Evolutionary conservation across 768 basidiomycete species (phyloP), one percentile per base, ranked within the genome.

Genomic region (Pluteus cervinus): DNA sequence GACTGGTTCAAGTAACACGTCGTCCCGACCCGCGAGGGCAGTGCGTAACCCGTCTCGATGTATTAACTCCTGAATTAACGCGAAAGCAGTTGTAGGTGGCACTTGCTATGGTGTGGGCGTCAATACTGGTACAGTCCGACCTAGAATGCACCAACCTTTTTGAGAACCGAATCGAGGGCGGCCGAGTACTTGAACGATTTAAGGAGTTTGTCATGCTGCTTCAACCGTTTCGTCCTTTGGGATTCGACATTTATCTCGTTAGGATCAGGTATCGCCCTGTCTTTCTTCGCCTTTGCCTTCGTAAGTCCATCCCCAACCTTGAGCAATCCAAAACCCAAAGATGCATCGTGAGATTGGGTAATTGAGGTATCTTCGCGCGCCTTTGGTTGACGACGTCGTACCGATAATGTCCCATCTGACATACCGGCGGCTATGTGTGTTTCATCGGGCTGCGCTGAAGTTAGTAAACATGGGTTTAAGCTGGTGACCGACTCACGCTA

Each of bases 341-440:
- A n/a, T n/a, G n/a, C n/a, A n/a, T n/a, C n/a, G n/a, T n/a, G n/a
- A n/a, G n/a, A n/a, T n/a, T n/a, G n/a, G n/a, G n/a, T n/a, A n/a
- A n/a, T 3, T 60, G 57, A 15, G 0, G 61, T 51, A 16, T 33
- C 25, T 54, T 86, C 79, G n/a, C 74, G 75, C 0, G 76, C 61
- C 57, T 87, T 92, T 12, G 71, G 75, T 48, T 89, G 85, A 41
- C 93, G 76, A 47, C 89, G 75, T 20, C 96, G 87, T 32, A 99
- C 77, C n/a, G 93, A 93, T n/a, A 99, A 71, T 2, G 94, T 97
- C 2, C 94, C 94, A 54, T 98, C 96, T 11, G 91, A 83, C 84
- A 97, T 89, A n/a, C 96, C 96, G 1, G 88, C 87, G 1, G 89
- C 87, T 26, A 99, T 84, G 52, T 98, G 96, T 0, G 91, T 93